Percentiles rank a stretch among this genome's conserved stretches.
phyloP scores from a whole-genome alignment of 1,284 basidiomycete species.

The Somion occarium region DNA sequence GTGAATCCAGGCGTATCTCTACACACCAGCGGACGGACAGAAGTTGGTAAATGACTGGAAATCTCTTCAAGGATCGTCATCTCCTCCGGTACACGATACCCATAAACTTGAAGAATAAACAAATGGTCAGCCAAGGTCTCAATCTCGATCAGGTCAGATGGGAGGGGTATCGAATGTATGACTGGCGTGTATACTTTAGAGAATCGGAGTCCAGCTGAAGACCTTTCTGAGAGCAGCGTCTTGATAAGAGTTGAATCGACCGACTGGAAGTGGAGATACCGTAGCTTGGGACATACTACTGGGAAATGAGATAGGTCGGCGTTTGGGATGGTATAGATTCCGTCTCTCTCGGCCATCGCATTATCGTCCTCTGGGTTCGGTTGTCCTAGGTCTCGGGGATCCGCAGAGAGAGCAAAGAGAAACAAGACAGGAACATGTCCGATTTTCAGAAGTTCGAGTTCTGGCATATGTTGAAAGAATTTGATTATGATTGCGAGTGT shows the following conservation, averaged over 20 bases:
- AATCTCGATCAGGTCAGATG: not conserved
- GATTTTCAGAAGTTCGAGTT: conserved; percentile 43
- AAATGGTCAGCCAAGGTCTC: not conserved
- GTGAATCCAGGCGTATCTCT: not conserved
- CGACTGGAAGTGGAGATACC: not conserved
- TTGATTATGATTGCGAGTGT: conserved; percentile 28
- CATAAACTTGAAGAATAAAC: not conserved
- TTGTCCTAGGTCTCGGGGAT: too few relatives aligned
- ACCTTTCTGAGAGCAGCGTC: not conserved
- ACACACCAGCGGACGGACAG: not conserved
- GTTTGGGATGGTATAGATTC: too few relatives aligned
- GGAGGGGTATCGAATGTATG: not conserved
- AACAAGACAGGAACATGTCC: too few relatives aligned
- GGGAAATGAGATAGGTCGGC: not conserved
- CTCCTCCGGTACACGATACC: not conserved
- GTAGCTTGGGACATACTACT: not conserved
- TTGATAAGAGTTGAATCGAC: not conserved
- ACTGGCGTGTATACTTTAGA: not conserved
- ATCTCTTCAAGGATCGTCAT: not conserved
- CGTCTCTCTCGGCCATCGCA: too few relatives aligned
- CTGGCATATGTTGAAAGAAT: conserved; percentile 50
- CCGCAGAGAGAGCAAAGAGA: too few relatives aligned
- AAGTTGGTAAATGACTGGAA: not conserved
- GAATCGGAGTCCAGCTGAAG: not conserved
- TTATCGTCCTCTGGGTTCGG: too few relatives aligned